Percentiles rank a stretch among this genome's conserved stretches.
These are phyloP conservation scores for Dissophora ornata DNA, from an alignment of 192 early-diverging fungal genomes.

Conservation along the genomic window DNA sequence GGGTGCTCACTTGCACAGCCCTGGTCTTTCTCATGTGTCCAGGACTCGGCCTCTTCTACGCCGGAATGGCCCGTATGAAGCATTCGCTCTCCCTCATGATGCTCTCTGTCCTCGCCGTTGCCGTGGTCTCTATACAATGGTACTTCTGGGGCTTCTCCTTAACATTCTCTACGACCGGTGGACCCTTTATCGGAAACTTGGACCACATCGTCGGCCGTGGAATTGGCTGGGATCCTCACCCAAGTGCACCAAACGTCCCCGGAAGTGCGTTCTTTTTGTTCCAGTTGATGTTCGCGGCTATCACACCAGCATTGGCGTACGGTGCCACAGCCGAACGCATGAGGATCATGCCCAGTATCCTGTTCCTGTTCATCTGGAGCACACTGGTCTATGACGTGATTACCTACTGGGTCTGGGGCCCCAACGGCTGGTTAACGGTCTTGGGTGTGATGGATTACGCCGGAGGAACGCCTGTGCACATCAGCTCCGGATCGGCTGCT, in stretches of 20 bases:
- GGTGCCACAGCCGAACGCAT: constrained; percentile 82
- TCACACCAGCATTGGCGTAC: constrained; percentile 78
- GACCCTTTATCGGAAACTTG: constrained; percentile 78
- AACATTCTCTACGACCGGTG: constrained; percentile 73
- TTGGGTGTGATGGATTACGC: constrained; percentile 89
- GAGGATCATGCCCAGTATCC: constrained; percentile 70
- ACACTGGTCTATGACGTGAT: constrained; percentile 79
- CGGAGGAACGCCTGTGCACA: constrained; percentile 89
- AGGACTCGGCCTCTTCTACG: constrained; percentile 82
- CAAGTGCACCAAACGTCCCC: constrained; percentile 71
- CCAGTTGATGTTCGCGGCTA: constrained; percentile 85
- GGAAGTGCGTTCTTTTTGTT: constrained; percentile 72
- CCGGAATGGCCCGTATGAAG: constrained; percentile 80
- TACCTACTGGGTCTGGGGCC: constrained; percentile 87
- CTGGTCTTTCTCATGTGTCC: constrained; percentile 84
- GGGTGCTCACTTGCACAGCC: constrained; percentile 74
- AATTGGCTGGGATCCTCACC: constrained; percentile 65
- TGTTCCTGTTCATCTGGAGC: constrained; percentile 76
- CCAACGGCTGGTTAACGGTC: constrained; percentile 80
- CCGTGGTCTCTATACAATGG: constrained; percentile 80
- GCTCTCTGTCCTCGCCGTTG: constrained; percentile 76
- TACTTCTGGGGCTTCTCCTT: constrained; percentile 79
- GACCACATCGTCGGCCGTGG: constrained; percentile 69
- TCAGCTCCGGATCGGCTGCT: constrained; percentile 81
- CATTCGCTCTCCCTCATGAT: constrained; percentile 84